Conservation (phyloP, 345 rosid species). For the Alliaria petiolata region DNA sequence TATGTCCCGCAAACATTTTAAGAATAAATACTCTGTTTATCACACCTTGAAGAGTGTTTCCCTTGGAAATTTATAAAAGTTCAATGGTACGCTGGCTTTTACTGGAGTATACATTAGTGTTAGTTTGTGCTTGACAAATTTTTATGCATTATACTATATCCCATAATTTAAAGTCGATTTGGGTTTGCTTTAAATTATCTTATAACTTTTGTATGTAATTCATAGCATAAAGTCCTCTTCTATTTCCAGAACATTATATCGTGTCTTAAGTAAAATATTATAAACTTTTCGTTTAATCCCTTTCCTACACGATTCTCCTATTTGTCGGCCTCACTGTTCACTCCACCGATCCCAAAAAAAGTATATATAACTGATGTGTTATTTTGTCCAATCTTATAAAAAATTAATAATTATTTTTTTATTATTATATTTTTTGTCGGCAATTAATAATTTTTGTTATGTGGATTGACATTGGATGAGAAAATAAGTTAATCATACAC, state of each 20-base stretch:
- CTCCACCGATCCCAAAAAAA: not conserved
- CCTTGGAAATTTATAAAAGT: not conserved
- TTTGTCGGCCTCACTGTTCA: not conserved
- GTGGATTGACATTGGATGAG: not conserved
- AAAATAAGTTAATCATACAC: not conserved
- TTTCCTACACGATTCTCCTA: not conserved
- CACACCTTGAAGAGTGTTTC: not conserved
- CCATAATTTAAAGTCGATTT: not conserved
- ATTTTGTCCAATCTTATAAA: too few species aligned
- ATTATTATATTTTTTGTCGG: too few species aligned
- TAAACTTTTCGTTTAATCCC: not conserved
- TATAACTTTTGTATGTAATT: not conserved
- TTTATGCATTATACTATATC: not conserved
- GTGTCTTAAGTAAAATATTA: not conserved
- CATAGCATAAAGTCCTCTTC: not conserved
- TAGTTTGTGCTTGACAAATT: not conserved
- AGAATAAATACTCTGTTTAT: not conserved
- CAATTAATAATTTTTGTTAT: too few species aligned
- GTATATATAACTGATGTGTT: not conserved
- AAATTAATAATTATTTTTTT: too few species aligned
- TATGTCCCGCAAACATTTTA: constrained; percentile 10
- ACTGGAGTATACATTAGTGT: not conserved
- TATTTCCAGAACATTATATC: not conserved
- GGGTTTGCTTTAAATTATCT: not conserved
- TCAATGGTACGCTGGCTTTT: not conserved